Percentiles rank a stretch among this genome's conserved stretches.
phyloP scores from a whole-genome alignment of 306 rosid genomes.

The Bauhinia variegata region DNA sequence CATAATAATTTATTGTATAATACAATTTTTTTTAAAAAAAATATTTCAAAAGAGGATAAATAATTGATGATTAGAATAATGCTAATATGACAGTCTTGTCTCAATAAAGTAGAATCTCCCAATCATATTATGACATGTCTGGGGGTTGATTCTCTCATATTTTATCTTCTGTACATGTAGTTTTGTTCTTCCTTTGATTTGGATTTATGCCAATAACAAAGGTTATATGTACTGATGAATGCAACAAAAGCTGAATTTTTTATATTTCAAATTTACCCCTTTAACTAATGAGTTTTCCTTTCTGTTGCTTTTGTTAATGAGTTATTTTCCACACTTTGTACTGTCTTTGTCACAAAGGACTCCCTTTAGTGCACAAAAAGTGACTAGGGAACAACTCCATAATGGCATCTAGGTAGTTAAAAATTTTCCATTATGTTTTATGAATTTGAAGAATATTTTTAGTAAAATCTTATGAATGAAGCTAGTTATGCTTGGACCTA shows the following conservation, averaged over 20 bases:
- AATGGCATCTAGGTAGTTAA: too few species aligned
- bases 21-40: conserved; percentile 15
- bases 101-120: conserved; percentile 46
- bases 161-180: conserved; percentile 44
- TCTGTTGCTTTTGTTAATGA: neutral
- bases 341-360: conserved; percentile 5
- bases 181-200: conserved; percentile 49
- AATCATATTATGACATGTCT: conserved; percentile 68
- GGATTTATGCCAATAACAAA: conserved; percentile 32
- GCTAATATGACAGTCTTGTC: conserved; percentile 72
- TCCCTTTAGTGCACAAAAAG: conserved; percentile 16
- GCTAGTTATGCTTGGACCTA: neutral
- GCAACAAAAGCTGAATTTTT: too few species aligned
- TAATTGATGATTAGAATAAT: conserved; percentile 35
- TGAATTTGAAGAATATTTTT: conserved; percentile 10
- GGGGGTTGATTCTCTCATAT: conserved; percentile 46
- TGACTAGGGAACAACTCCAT: conserved; percentile 21
- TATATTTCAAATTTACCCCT: neutral
- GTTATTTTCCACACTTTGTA: neutral
- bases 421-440: conserved; percentile 11
- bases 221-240: conserved; percentile 35
- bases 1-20: conserved; percentile 32
- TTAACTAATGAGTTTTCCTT: conserved; percentile 4
- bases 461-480: conserved; percentile 27
- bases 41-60: conserved; percentile 18